Evolutionary conservation across 1,284 basidiomycete genomes (phyloP).

Genomic region (Microbotryum violaceum): DNA sequence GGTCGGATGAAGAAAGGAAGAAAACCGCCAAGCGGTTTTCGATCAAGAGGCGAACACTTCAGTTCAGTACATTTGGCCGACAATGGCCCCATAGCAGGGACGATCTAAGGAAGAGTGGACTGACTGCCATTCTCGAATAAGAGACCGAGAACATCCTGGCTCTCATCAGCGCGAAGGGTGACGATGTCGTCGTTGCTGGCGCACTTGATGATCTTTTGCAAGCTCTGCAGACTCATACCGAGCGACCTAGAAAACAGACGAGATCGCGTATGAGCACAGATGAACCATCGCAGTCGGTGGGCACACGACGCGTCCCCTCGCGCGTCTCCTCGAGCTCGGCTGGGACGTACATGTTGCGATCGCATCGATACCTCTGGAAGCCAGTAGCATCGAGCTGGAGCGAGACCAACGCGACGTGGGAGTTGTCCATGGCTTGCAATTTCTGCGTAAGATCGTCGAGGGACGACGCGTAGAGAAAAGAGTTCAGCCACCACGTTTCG

Average conservation of each 20-base stretch:
- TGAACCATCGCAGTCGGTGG: background rate
- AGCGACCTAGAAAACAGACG: constrained; percentile 25
- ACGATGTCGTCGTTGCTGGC: constrained; percentile 94
- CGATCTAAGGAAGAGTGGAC: constrained; percentile 36
- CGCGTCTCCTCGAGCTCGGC: background rate
- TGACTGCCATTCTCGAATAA: constrained; percentile 85
- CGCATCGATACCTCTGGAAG: constrained; percentile 87
- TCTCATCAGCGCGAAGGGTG: constrained; percentile 84
- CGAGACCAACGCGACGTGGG: constrained; percentile 91
- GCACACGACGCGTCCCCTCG: background rate
- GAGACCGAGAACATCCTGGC: constrained; percentile 80
- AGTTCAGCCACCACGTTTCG: no score
- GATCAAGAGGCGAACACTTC: background rate
- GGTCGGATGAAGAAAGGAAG: background rate
- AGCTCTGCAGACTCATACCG: constrained; percentile 56
- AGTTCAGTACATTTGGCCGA: no score
- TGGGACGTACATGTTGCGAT: constrained; percentile 64
- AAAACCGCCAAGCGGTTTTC: background rate
- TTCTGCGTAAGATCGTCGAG: constrained; percentile 44
- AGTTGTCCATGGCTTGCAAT: constrained; percentile 99
- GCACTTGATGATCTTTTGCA: constrained; percentile 95
- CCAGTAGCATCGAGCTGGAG: constrained; percentile 67
- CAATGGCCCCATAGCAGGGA: background rate
- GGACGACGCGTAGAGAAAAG: background rate
- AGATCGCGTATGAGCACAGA: background rate